These are phyloP conservation scores for Tricholoma hemisulphureum DNA, from an alignment of 768 basidiomycete genomes.

Conservation along the genomic window DNA sequence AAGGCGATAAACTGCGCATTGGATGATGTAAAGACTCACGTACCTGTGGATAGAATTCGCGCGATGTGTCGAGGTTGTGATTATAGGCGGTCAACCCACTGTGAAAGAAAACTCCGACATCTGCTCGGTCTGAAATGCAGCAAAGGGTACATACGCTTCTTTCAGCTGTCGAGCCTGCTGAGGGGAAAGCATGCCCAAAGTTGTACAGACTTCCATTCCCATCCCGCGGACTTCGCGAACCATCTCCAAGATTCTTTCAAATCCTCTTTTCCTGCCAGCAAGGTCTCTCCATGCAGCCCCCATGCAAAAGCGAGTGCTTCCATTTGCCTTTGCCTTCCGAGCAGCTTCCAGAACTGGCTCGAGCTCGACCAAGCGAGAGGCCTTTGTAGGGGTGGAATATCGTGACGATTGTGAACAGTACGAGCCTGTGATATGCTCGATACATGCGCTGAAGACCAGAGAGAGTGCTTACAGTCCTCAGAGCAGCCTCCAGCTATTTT, in stretches of 20 bases:
- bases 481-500: slow-evolving; percentile 84
- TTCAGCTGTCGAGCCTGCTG: slow-evolving; percentile 91
- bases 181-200: slow-evolving; percentile 93
- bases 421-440: slow-evolving; percentile 55
- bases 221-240: slow-evolving; percentile 86
- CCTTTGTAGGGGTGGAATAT: slow-evolving; percentile 85
- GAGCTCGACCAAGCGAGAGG: slow-evolving; percentile 81
- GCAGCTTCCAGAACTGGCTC: slow-evolving; percentile 94
- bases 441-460: slow-evolving; percentile 3
- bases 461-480: slow-evolving; percentile 76
- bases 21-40: slow-evolving; percentile 13
- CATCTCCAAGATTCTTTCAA: slow-evolving; percentile 91
- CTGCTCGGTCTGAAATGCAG: not conserved
- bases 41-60: slow-evolving; percentile 94
- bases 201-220: slow-evolving; percentile 99
- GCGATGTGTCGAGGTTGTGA: slow-evolving; percentile 97
- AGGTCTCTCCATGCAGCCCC: slow-evolving; percentile 98
- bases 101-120: slow-evolving; percentile 8
- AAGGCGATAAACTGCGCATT: not conserved
- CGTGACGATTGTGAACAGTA: slow-evolving; percentile 98
- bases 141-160: slow-evolving; percentile 68
- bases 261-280: slow-evolving; percentile 88
- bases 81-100: slow-evolving; percentile 97
- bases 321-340: slow-evolving; percentile 91
- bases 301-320: slow-evolving; percentile 98